Evolutionary conservation across 768 basidiomycete genomes (phyloP).

Genomic region (Russula foetens): DNA sequence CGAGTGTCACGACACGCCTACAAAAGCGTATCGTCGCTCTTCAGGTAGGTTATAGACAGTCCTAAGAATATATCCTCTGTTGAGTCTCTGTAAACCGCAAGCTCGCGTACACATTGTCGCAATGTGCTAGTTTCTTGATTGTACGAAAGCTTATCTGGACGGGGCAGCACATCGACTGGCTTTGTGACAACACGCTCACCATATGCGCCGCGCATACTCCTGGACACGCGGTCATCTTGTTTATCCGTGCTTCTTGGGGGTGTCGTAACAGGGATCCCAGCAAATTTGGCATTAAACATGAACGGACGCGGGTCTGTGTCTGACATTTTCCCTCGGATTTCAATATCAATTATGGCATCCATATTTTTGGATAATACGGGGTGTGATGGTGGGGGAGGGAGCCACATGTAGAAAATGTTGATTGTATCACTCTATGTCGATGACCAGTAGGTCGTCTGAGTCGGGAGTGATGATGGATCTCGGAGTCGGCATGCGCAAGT

Average conservation of each 20-base stretch:
- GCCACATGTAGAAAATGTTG: conserved; percentile 40
- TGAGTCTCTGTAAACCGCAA: background rate
- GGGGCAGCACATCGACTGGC: conserved; percentile 43
- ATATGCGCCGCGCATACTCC: conserved; percentile 68
- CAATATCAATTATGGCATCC: conserved; percentile 87
- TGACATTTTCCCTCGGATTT: conserved; percentile 90
- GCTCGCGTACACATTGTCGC: background rate
- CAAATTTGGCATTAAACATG: conserved; percentile 77
- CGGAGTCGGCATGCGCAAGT: too few species aligned
- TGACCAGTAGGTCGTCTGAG: conserved; percentile 38
- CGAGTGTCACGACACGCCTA: too few species aligned
- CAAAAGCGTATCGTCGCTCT: conserved; percentile 90
- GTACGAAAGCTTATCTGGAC: conserved; percentile 70
- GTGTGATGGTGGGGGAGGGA: background rate
- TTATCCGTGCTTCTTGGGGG: conserved; percentile 72
- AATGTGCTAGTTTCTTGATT: conserved; percentile 79
- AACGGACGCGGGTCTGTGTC: conserved; percentile 80
- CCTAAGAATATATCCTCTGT: conserved; percentile 33
- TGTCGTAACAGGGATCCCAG: conserved; percentile 77
- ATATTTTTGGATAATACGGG: conserved; percentile 36
- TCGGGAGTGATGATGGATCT: conserved; percentile 29
- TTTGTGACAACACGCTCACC: conserved; percentile 65
- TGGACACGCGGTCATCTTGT: conserved; percentile 85
- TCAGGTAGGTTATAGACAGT: conserved; percentile 84
- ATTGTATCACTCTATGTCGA: conserved; percentile 43